Evolutionary conservation across 116 monocot species (phyloP).

Genomic region (Phalaenopsis hybrid): DNA sequence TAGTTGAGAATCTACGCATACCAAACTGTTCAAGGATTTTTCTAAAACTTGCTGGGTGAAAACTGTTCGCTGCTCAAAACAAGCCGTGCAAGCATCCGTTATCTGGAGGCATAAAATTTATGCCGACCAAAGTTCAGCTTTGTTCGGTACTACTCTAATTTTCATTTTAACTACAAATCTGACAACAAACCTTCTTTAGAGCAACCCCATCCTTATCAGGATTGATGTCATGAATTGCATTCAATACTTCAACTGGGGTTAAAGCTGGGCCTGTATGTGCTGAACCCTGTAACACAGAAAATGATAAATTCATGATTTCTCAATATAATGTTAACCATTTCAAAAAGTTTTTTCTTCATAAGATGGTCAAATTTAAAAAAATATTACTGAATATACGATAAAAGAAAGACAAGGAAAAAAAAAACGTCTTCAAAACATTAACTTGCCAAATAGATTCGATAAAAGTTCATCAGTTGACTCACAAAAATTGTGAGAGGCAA

Average conservation of each 20-base stretch:
- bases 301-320: neutral
- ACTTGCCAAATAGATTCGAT: no score
- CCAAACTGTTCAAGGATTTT: constrained; percentile 78
- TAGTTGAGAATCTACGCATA: constrained; percentile 20
- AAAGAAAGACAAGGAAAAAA: neutral
- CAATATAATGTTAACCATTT: neutral
- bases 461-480: no score
- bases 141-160: neutral
- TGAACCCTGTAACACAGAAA: constrained; percentile 59
- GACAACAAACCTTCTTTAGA: constrained; percentile 58
- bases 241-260: constrained; percentile 88
- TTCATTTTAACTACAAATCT: constrained; percentile 1
- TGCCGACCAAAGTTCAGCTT: neutral
- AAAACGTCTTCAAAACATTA: no score
- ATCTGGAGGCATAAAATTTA: constrained; percentile 42
- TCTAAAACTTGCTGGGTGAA: constrained; percentile 93
- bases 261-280: constrained; percentile 97
- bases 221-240: constrained; percentile 89
- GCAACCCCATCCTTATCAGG: constrained; percentile 81
- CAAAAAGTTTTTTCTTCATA: neutral
- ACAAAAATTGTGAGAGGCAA: no score
- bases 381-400: neutral
- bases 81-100: constrained; percentile 89
- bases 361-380: neutral
- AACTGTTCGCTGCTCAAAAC: constrained; percentile 98